These are phyloP conservation scores for Erucastrum elatum DNA, from an alignment of 345 rosid species.

Conservation along the genomic window DNA sequence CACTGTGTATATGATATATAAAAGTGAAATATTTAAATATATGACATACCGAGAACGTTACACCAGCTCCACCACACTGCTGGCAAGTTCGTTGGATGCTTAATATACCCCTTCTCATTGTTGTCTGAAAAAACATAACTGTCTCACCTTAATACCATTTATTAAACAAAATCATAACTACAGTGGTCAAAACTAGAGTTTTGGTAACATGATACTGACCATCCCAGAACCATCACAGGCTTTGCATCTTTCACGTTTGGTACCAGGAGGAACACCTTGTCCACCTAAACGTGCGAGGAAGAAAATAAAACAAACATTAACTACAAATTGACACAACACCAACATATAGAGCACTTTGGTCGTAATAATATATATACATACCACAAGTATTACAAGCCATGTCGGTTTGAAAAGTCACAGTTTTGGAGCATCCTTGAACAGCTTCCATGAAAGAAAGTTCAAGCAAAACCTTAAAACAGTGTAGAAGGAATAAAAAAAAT, in stretches of 20 bases:
- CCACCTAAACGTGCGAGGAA: slow-evolving; percentile 58
- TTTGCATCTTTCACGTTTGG: slow-evolving; percentile 81
- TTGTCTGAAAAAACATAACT: slow-evolving; percentile 42
- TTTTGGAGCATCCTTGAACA: slow-evolving; percentile 93
- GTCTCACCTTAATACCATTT: slow-evolving; percentile 9
- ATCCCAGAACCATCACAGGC: slow-evolving; percentile 87
- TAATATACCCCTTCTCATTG: slow-evolving; percentile 63
- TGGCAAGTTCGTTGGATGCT: slow-evolving; percentile 72
- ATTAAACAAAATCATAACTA: neutral
- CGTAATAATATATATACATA: slow-evolving; percentile 42
- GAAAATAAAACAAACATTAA: slow-evolving; percentile 6
- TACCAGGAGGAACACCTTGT: slow-evolving; percentile 96
- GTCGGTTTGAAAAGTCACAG: slow-evolving; percentile 78
- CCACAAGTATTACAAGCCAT: slow-evolving; percentile 89
- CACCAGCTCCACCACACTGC: slow-evolving; percentile 84
- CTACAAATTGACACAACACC: neutral
- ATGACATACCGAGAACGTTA: slow-evolving; percentile 62
- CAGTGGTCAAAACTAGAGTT: slow-evolving; percentile 18
- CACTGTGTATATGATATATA: neutral
- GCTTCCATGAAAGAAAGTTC: slow-evolving; percentile 99
- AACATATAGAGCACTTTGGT: neutral
- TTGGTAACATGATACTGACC: slow-evolving; percentile 52
- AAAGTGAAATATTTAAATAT: slow-evolving; percentile 3
- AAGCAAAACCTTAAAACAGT: slow-evolving; percentile 58
- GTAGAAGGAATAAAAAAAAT: slow-evolving; percentile 21